These are phyloP conservation scores for Endogone sp. DNA, from an alignment of 192 early-diverging fungal genomes.

Conservation along the genomic window DNA sequence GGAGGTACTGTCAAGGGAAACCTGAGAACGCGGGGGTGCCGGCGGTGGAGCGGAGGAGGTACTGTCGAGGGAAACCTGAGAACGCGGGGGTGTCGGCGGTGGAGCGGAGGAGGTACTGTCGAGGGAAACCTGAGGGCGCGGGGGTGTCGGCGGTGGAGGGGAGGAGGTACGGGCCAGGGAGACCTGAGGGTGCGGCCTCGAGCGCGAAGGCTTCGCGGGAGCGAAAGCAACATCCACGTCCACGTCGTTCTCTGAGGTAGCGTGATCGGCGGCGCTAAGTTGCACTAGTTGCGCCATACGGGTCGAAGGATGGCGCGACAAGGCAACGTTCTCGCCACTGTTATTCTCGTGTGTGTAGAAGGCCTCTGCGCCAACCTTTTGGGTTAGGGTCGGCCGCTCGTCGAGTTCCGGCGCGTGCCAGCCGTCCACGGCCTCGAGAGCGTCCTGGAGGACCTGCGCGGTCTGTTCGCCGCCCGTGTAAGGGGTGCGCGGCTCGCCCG, in stretches of 20 bases:
- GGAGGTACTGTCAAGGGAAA: no score
- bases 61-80: no score
- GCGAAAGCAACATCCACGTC: background rate
- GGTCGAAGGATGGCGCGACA: background rate
- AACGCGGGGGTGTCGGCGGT: no score
- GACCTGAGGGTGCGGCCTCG: no score
- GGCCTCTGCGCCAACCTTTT: slow-evolving; percentile 3
- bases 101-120: no score
- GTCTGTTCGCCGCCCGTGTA: slow-evolving; percentile 24
- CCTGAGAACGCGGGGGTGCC: no score
- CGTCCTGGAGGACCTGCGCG: slow-evolving; percentile 25
- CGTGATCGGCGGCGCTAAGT: background rate
- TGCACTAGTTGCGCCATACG: slow-evolving; percentile 1
- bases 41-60: no score
- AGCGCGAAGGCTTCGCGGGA: no score
- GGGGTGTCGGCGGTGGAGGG: no score
- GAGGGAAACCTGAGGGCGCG: no score
- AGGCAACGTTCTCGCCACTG: background rate
- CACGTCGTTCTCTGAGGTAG: background rate
- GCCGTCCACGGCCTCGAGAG: slow-evolving; percentile 21
- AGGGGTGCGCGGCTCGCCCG: slow-evolving; percentile 11
- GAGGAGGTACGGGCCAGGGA: no score
- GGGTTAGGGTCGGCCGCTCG: slow-evolving; percentile 24
- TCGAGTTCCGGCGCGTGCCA: slow-evolving; percentile 28
- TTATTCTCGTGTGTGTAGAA: slow-evolving; percentile 1